Evolutionary conservation across 306 rosid genomes (phyloP), one percentile per base, ranked within the genome.

Genomic region (Canavalia ensiformis): DNA sequence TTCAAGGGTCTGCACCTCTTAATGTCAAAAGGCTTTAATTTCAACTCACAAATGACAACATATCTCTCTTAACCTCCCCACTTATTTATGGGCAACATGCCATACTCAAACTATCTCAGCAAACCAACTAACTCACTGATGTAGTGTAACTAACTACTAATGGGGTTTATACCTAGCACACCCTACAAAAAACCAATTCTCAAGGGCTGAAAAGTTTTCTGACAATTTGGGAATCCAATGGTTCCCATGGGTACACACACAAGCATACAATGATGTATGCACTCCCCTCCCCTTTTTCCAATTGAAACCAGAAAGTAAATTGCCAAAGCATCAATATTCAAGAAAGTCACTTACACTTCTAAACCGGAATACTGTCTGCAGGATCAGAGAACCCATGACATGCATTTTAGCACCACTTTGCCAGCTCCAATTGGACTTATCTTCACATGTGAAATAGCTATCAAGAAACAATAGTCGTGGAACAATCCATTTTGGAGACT

Each of bases 391-490:
- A 78, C 99, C 98, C 88, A 92, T 84, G 64, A 88, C 86, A 39
- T 87, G 86, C 81, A 95, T 89, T 83, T 77, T 91, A 73, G 76
- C 87, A 52, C 94, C 91, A 39, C 82, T 84, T 30, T 82, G 85
- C 95, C 92, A 93, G 80, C 31, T 87, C 98, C 99, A 95, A 69
- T 84, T 88, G 66, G 97, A 85, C 81, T 86, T 93, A 75, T 90
- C 91, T 81, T 82, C 88, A 56, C 81, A 81, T 45, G 34, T n/a
- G 87, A 95, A 86, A 84, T 87, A 93, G 71, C 83, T 88, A 84
- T 95, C 98, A 54, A 95, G 92, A 85, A 89, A 95, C 58, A 95
- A 87, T 76, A 95, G 79, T 54, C 97, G 87, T 45, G 98, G 98
- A 78, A 95, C 94, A 79, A 95, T 75, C 85, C 88, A 88, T 80